phyloP scores from a whole-genome alignment of 2,329 filamentous ascomycete genomes.

The Paracoccidioides lutzii region DNA sequence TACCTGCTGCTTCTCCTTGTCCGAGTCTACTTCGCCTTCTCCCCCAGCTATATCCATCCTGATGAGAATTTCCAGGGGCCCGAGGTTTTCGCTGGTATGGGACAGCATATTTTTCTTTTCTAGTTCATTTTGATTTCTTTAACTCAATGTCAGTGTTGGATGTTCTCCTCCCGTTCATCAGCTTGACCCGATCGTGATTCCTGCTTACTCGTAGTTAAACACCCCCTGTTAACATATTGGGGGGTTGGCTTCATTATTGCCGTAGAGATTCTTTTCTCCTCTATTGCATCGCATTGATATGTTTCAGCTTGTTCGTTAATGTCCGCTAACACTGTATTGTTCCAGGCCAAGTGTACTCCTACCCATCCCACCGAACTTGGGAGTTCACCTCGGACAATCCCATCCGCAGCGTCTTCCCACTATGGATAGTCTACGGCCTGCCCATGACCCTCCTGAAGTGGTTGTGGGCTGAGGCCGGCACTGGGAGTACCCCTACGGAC shows the following conservation, averaged over 20 bases:
- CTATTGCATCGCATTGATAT: not conserved
- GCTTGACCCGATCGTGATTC: no score
- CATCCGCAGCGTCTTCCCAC: slow-evolving; percentile 87
- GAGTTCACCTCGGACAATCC: slow-evolving; percentile 83
- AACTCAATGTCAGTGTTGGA: no score
- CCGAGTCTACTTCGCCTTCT: slow-evolving; percentile 85
- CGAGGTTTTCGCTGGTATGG: slow-evolving; percentile 85
- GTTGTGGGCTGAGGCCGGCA: slow-evolving; percentile 76
- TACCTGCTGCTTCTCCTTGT: slow-evolving; percentile 76
- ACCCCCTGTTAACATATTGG: no score
- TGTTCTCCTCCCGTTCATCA: no score
- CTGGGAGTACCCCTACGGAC: slow-evolving; percentile 61
- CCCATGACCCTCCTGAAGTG: slow-evolving; percentile 88
- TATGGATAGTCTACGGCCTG: slow-evolving; percentile 90
- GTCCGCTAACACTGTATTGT: not conserved
- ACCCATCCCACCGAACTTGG: slow-evolving; percentile 83
- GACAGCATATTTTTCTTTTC: not conserved
- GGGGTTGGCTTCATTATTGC: no score
- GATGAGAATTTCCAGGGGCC: slow-evolving; percentile 99
- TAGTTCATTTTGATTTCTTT: not conserved
- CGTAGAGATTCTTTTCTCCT: not conserved
- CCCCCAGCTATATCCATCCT: slow-evolving; percentile 91
- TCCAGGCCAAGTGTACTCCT: slow-evolving; percentile 79
- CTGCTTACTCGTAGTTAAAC: no score
- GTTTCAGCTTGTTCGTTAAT: not conserved